A percentile compares a stretch with the other conserved stretches of the same genome.
These are phyloP conservation scores for Claviceps fusiformis DNA, from an alignment of 2,329 filamentous ascomycete species.

Conservation along the genomic window DNA sequence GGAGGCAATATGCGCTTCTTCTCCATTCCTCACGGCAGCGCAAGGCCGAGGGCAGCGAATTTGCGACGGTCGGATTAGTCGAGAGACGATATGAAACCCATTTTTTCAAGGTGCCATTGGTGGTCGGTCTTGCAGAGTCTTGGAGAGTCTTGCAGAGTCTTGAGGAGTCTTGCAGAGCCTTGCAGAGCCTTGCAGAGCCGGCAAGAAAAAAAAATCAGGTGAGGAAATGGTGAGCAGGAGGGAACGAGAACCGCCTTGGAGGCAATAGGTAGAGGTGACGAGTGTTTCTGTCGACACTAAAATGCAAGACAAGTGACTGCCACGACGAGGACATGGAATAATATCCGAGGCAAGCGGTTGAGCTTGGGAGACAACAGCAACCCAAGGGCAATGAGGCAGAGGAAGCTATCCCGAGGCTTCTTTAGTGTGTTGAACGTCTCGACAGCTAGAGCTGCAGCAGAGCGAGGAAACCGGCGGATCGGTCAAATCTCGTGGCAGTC, in stretches of 20 bases:
- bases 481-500: conserved; percentile 7
- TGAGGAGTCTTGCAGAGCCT: too few species aligned
- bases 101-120: conserved; percentile 21
- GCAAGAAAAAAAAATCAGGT: neutral
- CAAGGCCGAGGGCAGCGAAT: neutral
- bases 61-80: conserved; percentile 2
- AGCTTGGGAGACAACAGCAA: neutral
- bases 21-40: conserved; percentile 33
- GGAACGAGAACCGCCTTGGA: neutral
- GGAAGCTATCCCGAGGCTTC: too few species aligned
- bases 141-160: too few species aligned
- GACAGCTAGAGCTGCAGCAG: neutral
- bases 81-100: conserved; percentile 11
- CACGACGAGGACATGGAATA: neutral
- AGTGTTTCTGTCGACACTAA: neutral
- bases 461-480: neutral
- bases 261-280: neutral
- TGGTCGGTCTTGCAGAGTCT: conserved; percentile 3
- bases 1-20: conserved; percentile 52
- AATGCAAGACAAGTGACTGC: neutral
- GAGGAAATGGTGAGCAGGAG: neutral
- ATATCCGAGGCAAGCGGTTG: neutral
- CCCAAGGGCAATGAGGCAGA: neutral
- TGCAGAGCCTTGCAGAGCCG: neutral
- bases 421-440: neutral